Evolutionary conservation across 140 eudicot genomes (phyloP).

Genomic region (Senecio squalidus): DNA sequence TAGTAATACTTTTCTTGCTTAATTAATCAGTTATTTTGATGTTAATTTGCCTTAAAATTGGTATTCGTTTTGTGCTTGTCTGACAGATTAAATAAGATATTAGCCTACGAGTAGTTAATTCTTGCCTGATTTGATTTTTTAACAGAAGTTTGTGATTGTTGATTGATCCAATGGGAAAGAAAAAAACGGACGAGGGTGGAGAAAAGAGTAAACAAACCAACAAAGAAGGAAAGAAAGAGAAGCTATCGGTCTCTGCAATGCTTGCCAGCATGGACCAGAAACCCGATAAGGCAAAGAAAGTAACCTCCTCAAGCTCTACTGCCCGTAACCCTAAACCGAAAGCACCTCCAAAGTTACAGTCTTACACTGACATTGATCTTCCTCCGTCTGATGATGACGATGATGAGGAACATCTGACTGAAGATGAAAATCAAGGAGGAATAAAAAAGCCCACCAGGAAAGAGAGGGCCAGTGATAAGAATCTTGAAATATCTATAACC

Average conservation of each 20-base stretch:
- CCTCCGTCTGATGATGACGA: constrained; percentile 66
- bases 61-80: too few species aligned
- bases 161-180: constrained; percentile 37
- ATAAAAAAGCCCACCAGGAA: constrained; percentile 24
- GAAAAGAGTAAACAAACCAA: constrained; percentile 23
- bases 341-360: constrained; percentile 40
- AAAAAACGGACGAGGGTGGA: constrained; percentile 35
- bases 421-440: constrained; percentile 1
- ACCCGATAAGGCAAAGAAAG: constrained; percentile 59
- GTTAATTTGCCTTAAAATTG: too few species aligned
- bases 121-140: too few species aligned
- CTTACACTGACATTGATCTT: constrained; percentile 64
- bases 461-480: constrained; percentile 31
- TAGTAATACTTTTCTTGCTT: too few species aligned
- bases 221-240: constrained; percentile 46
- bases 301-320: constrained; percentile 22
- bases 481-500: constrained; percentile 41
- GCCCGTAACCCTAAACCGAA: constrained; percentile 49
- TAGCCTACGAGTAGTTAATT: too few species aligned
- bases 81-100: too few species aligned
- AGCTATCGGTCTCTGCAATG: constrained; percentile 60
- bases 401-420: neutral
- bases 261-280: constrained; percentile 82
- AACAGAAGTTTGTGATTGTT: too few species aligned
- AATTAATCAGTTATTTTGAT: too few species aligned